phyloP scores from a whole-genome alignment of 495 filamentous ascomycete species.

The Wilcoxina mikolae region DNA sequence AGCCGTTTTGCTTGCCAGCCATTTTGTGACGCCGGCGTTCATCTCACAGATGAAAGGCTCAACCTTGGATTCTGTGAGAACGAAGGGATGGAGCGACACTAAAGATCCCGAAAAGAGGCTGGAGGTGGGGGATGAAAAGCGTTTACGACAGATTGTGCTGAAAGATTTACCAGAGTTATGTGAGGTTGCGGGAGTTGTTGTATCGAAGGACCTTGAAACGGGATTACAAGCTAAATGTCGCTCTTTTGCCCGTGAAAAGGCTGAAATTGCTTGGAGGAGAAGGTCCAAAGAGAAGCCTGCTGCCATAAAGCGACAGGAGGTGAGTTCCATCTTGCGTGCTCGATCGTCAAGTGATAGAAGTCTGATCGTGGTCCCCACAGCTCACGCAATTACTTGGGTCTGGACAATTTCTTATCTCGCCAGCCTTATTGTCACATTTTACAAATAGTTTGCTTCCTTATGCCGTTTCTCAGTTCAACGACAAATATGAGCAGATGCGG shows the following conservation, averaged over 20 bases:
- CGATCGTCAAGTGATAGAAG: neutral
- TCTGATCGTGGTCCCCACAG: too few relatives aligned
- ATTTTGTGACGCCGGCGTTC: constrained; percentile 20
- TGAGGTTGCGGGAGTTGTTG: constrained; percentile 14
- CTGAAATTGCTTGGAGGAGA: constrained; percentile 15
- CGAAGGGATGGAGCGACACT: constrained; percentile 22
- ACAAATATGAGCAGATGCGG: constrained; percentile 11
- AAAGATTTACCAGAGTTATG: constrained; percentile 8
- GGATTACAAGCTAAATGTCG: constrained; percentile 10
- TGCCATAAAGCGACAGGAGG: constrained; percentile 17
- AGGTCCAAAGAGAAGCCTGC: constrained; percentile 2
- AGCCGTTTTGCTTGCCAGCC: constrained; percentile 11
- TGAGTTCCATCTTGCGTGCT: constrained; percentile 9
- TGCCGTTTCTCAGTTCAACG: constrained; percentile 9
- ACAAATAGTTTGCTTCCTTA: constrained; percentile 12
- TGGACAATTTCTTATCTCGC: neutral
- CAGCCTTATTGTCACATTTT: constrained; percentile 8
- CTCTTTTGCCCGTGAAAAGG: constrained; percentile 13
- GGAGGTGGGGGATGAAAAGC: constrained; percentile 11
- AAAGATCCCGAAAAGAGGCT: constrained; percentile 20
- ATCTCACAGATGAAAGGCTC: constrained; percentile 13
- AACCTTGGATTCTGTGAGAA: constrained; percentile 12
- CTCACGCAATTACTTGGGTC: constrained; percentile 2
- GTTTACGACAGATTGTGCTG: constrained; percentile 13
- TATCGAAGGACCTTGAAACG: constrained; percentile 15